phyloP scores from a whole-genome alignment of 768 basidiomycete genomes.

The Coprinopsis strossmayeri region DNA sequence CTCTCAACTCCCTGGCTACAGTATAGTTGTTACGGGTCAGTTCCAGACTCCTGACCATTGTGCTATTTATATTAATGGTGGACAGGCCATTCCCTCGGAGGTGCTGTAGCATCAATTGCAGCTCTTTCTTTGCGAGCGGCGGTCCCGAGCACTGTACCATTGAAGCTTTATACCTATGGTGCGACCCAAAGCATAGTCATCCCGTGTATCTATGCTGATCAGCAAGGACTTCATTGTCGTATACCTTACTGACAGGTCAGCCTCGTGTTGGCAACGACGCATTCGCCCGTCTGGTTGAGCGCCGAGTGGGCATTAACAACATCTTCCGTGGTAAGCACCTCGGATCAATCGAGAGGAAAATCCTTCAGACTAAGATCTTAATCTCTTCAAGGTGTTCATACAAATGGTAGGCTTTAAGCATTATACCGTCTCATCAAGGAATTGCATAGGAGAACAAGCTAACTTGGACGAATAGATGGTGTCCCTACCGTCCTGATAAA shows the following conservation, averaged over 20 bases:
- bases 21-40: slow-evolving; percentile 24
- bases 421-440: background rate
- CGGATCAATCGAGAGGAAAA: slow-evolving; percentile 1
- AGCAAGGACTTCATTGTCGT: too few relatives aligned
- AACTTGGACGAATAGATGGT: slow-evolving; percentile 31
- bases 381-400: slow-evolving; percentile 27
- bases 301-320: slow-evolving; percentile 26
- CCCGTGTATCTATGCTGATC: too few relatives aligned
- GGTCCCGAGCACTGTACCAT: slow-evolving; percentile 16
- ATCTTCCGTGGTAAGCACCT: slow-evolving; percentile 34
- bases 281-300: slow-evolving; percentile 36
- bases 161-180: slow-evolving; percentile 42
- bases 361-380: too few relatives aligned
- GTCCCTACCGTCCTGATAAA: slow-evolving; percentile 45
- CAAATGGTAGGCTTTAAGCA: slow-evolving; percentile 32
- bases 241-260: slow-evolving; percentile 29
- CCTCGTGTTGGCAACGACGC: slow-evolving; percentile 38
- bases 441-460: slow-evolving; percentile 3
- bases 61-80: background rate
- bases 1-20: slow-evolving; percentile 20
- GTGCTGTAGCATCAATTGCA: slow-evolving; percentile 27
- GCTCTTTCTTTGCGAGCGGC: slow-evolving; percentile 24
- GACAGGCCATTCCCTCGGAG: slow-evolving; percentile 31
- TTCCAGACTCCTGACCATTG: slow-evolving; percentile 3
- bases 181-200: slow-evolving; percentile 8